phyloP scores from a whole-genome alignment of 2,329 filamentous ascomycete species.

The Aureobasidium vineae region DNA sequence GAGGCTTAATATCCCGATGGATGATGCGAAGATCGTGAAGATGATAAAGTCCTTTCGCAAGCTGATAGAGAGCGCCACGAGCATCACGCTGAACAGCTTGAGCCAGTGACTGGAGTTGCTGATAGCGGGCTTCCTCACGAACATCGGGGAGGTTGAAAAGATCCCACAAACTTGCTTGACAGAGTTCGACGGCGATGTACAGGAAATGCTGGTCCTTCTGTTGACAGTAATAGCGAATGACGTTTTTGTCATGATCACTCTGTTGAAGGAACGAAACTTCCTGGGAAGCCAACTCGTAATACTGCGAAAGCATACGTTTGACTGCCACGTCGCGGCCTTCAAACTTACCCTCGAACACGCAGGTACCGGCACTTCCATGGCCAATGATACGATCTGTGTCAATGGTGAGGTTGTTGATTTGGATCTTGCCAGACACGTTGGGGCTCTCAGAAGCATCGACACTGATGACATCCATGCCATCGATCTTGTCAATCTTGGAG shows the following conservation, averaged over 20 bases:
- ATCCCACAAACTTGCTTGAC: conserved; percentile 89
- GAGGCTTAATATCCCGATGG: conserved; percentile 93
- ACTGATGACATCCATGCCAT: conserved; percentile 44
- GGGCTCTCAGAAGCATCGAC: conserved; percentile 44
- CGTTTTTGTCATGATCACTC: conserved; percentile 93
- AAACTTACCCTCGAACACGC: conserved; percentile 92
- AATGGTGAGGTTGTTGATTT: conserved; percentile 61
- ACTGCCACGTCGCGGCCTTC: conserved; percentile 91
- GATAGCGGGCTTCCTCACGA: conserved; percentile 40
- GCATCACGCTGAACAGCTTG: conserved; percentile 71
- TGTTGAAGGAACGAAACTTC: conserved; percentile 88
- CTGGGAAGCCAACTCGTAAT: conserved; percentile 91
- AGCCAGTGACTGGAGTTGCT: conserved; percentile 58
- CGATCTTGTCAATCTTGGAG: conserved; percentile 27
- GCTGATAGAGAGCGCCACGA: conserved; percentile 78
- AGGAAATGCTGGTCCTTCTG: conserved; percentile 85
- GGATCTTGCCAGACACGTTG: conserved; percentile 50
- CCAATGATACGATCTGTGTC: conserved; percentile 61
- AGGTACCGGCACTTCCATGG: conserved; percentile 91
- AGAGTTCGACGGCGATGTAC: conserved; percentile 94
- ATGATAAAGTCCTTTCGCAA: conserved; percentile 84
- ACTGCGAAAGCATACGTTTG: conserved; percentile 94
- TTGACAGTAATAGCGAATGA: conserved; percentile 94
- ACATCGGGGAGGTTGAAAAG: conserved; percentile 70
- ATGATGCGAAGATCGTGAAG: conserved; percentile 91